A percentile compares a stretch with the other conserved stretches of the same genome.
These are phyloP conservation scores for Fusarium dimerum DNA, from an alignment of 2,329 filamentous ascomycete species.

Conservation along the genomic window DNA sequence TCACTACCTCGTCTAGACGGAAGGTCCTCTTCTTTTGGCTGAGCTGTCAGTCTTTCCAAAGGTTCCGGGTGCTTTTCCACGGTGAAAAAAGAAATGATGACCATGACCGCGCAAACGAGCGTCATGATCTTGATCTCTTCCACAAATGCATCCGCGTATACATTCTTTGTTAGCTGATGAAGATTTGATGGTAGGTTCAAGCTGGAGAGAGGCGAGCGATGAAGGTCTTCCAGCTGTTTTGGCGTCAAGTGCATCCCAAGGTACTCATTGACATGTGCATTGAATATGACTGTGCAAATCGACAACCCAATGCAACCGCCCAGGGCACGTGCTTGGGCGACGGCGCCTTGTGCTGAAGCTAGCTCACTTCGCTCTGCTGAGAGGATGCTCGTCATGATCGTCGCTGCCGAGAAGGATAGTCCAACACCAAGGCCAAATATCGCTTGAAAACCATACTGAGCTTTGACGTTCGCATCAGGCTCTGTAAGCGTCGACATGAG, in stretches of 20 bases:
- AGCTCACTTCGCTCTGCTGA: constrained; percentile 48
- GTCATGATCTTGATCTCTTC: constrained; percentile 50
- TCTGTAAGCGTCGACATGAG: constrained; percentile 48
- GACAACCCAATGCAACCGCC: constrained; percentile 62
- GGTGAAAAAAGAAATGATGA: constrained; percentile 45
- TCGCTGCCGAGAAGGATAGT: constrained; percentile 56
- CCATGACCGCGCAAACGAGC: constrained; percentile 43
- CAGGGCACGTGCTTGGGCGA: constrained; percentile 60
- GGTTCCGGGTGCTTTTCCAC: constrained; percentile 44
- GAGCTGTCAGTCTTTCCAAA: constrained; percentile 33
- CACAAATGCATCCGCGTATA: constrained; percentile 49
- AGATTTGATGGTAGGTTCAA: constrained; percentile 36
- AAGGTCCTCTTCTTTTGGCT: constrained; percentile 30
- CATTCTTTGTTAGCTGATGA: constrained; percentile 38
- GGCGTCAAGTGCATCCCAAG: constrained; percentile 39
- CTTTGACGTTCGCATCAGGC: constrained; percentile 34
- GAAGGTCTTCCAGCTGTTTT: constrained; percentile 43
- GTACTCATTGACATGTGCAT: constrained; percentile 42
- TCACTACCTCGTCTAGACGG: constrained; percentile 38
- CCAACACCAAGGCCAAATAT: constrained; percentile 62
- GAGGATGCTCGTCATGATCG: constrained; percentile 58
- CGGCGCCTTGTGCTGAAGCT: constrained; percentile 59
- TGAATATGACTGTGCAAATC: constrained; percentile 60
- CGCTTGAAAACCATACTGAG: constrained; percentile 56
- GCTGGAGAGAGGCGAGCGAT: constrained; percentile 45